Evolutionary conservation across 2,329 filamentous ascomycete genomes (phyloP), one percentile per base, ranked within the genome.

Genomic region (Fusarium dimerum): DNA sequence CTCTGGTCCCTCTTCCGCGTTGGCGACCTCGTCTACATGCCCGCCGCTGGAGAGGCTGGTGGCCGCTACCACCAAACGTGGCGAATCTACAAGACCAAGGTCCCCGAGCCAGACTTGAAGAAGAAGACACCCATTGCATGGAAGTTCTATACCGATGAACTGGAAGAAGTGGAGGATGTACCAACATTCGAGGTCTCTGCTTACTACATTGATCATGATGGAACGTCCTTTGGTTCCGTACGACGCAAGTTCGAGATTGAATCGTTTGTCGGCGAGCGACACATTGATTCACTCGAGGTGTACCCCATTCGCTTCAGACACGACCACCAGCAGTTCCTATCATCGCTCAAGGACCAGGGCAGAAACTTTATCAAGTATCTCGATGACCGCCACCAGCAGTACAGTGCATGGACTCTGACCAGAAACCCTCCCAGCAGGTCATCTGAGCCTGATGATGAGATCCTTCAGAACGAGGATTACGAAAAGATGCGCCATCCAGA

Each of bases 171-270:
- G 4, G 60, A 65, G 6, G 61, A 67, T 18, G 66, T 68, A 47
- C 61, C 61, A 17, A 64, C 58, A 17, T 74, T 74, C 52, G 66
- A 58, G 36, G 66, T 75, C 40, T 71, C 64, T 2, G 69, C 71
- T 9, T 76, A 76, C 52, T 74, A 76, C 56, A 71, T 77, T 38
- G 74, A 77, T 44, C 70, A 75, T 51, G 71, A 76, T 13, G 75
- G 75, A 1, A 67, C 61, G 12, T 55, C 61, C 9, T 76, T 69
- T 43, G 73, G 73, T 1, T 68, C 73, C 0, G 72, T 76, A 15
- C 68, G 65, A 7, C 68, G 70, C 47, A 66, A 62, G 36, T 74
- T 77, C 34, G 62, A 66, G 40, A 68, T 77, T 15, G 54, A 68
- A 38, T 62, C 63, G 0, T 77, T 73, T 45, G 59, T 64, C 0